Base-by-base conservation (phyloP, 345 rosid genomes). In the Gossypium herbaceum region DNA sequence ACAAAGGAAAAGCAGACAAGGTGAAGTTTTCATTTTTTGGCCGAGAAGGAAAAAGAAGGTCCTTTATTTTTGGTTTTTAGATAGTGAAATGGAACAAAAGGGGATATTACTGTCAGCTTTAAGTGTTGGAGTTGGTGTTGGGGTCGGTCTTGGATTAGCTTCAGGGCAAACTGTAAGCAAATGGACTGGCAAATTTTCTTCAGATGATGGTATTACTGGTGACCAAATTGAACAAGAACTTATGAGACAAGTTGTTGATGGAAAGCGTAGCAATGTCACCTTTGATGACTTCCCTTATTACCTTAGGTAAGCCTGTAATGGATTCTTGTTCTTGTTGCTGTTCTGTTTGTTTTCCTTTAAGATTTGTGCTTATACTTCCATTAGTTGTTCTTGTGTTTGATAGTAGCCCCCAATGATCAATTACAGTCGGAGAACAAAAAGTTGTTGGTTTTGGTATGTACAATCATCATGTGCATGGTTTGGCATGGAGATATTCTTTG, bases 281-380 rank as follows among this genome's bases (percentile, higher is more conserved):
- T 93, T 91, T 73, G 97, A 91, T 8, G 94, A 89, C 80, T 94
- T 94, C 76, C 98, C 98, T 61, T 92, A 94, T 81, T 91, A 86
- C 76, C 83, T 95, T 74, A 89, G 98, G 99, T 92, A 79, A 80
- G 72, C 74, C 11, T 50, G 12, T 3, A 58, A 19, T 9, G 52
- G 39, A 19, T 72, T 50, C 22, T 47, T 19, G 52, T 72, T 68
- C 9, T 54, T 27, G 5, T 27, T 12, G 1, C n/a, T 9, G 54
- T 9, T 41, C 29, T 65, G 4, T 45, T 60, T 47, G 41, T 34
- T 34, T 34, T 34, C 10, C 51, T 3, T 20, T 67, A 67, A 2
- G 54, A 44, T 67, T 67, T 47, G 12, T 47, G 56, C 56, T n/a
- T 5, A 20, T 67, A 7, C 19, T 75, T 24, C 43, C 51, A 44